A percentile compares a stretch with the other conserved stretches of the same genome.
These are phyloP conservation scores for Penicillium taxi DNA, from an alignment of 495 filamentous ascomycete genomes.

Conservation along the genomic window DNA sequence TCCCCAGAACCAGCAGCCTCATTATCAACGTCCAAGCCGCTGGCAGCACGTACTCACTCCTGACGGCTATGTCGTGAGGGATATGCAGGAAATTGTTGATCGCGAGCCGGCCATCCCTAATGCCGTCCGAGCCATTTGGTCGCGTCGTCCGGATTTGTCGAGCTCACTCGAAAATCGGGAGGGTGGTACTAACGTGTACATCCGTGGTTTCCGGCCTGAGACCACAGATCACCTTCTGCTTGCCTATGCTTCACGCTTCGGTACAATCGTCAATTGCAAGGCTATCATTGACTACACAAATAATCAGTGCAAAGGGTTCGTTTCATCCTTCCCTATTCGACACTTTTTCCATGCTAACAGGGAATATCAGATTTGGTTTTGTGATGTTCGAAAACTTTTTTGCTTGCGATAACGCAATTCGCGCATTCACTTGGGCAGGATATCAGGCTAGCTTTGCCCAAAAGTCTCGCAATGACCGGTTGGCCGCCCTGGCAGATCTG, in stretches of 20 bases:
- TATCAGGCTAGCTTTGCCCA: slow-evolving; percentile 97
- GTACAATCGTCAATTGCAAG: slow-evolving; percentile 86
- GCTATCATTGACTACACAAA: slow-evolving; percentile 92
- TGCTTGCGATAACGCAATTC: slow-evolving; percentile 91
- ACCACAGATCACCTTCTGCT: slow-evolving; percentile 87
- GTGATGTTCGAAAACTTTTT: slow-evolving; percentile 82
- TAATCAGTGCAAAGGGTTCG: slow-evolving; percentile 89
- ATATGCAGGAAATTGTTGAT: slow-evolving; percentile 62
- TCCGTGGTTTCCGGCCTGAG: slow-evolving; percentile 86
- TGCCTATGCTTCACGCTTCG: slow-evolving; percentile 76
- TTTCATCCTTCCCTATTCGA: background rate
- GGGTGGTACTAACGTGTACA: slow-evolving; percentile 91
- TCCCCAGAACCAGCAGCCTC: no score
- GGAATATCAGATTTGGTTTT: slow-evolving; percentile 74
- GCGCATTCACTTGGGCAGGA: slow-evolving; percentile 84
- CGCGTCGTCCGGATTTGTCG: slow-evolving; percentile 61
- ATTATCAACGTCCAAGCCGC: no score
- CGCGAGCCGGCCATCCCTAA: slow-evolving; percentile 76
- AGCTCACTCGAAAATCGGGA: slow-evolving; percentile 84
- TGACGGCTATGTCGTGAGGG: slow-evolving; percentile 51
- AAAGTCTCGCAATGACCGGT: slow-evolving; percentile 93
- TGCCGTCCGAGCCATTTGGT: slow-evolving; percentile 80
- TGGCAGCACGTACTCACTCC: no score
- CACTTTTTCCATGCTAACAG: slow-evolving; percentile 12
- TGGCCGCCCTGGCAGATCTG: slow-evolving; percentile 84